Evolutionary conservation across 2,329 filamentous ascomycete genomes (phyloP), one percentile per base, ranked within the genome.

Genomic region (Aspergillus flavus): DNA sequence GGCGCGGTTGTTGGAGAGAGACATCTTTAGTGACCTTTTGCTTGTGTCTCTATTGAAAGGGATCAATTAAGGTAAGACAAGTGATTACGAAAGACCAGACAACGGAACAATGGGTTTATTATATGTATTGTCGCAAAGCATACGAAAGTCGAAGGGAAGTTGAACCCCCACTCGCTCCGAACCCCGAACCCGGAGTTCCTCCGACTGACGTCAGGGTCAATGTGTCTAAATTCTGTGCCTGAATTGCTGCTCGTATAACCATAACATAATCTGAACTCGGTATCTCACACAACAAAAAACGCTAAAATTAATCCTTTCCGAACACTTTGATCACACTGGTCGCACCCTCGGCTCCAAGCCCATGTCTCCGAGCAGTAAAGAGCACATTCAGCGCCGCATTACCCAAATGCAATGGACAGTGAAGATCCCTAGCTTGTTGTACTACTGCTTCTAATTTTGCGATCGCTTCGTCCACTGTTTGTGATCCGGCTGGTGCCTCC

Each of bases 1-100:
- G 63, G 83, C 82, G 72, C 83, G 82, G 74, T 86, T 86, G 66
- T 67, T 78, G 71, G 66, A 82, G 75, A 57, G 78, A 70, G 68
- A 77, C 73, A 76, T 76, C 62, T 58, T 69, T 78, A 54, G 74
- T 75, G 23, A 68, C 61, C 60, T 77, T 80, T 80, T 28, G 65
- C 75, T 64, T 58, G 55, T 34, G 4, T 21, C 16, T 10, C 36
- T 63, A 50, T 53, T 55, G 32, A 6, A 14, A 21, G 30, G 19
- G 28, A 23, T 46, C 43, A 28, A 12, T 34, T 58, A 52, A 9
- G 14, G 6, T 10, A 5, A 11, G 23, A 26, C 21, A 39, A 26
- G 19, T 55, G 28, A 39, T 26, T 28, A 48, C 14, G 4, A 16
- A 7, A 28, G 3, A 9, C 14, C 5, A 19, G 21, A 6, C 9